These are phyloP conservation scores for Thielaviopsis musarum DNA, from an alignment of 2,329 filamentous ascomycete species.

Conservation along the genomic window DNA sequence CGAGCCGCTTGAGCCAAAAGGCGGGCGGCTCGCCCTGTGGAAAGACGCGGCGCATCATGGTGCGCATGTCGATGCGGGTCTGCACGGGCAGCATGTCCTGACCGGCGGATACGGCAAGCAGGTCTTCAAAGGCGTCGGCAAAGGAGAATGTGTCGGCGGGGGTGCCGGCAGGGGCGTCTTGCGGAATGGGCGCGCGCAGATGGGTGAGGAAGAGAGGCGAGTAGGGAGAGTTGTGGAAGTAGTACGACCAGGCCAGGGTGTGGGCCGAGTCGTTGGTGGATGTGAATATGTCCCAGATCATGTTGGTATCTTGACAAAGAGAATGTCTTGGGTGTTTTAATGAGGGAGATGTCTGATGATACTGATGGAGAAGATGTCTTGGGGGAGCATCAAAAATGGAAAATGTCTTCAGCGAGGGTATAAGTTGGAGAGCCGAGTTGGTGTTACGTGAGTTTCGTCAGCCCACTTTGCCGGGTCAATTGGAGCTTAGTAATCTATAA, in stretches of 20 bases:
- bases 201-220: conserved; percentile 28
- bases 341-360: neutral
- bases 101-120: conserved; percentile 30
- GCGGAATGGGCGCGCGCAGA: conserved; percentile 30
- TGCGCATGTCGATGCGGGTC: conserved; percentile 21
- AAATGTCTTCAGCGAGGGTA: neutral
- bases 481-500: neutral
- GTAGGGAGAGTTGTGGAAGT: conserved; percentile 22
- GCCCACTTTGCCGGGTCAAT: neutral
- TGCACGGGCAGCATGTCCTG: conserved; percentile 25
- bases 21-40: conserved; percentile 24
- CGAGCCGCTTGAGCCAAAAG: conserved; percentile 26
- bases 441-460: neutral
- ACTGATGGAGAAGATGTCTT: neutral
- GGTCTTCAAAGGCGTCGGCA: conserved; percentile 40
- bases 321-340: neutral
- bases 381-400: neutral
- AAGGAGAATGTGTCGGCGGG: conserved; percentile 30
- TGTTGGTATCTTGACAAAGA: neutral
- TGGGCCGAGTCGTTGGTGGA: conserved; percentile 5
- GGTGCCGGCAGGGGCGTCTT: conserved; percentile 23
- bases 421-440: neutral
- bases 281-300: conserved; percentile 11
- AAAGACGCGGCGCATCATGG: conserved; percentile 23
- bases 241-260: conserved; percentile 9